Conservation (phyloP, 306 rosid species). For the Rosa multiflora region DNA sequence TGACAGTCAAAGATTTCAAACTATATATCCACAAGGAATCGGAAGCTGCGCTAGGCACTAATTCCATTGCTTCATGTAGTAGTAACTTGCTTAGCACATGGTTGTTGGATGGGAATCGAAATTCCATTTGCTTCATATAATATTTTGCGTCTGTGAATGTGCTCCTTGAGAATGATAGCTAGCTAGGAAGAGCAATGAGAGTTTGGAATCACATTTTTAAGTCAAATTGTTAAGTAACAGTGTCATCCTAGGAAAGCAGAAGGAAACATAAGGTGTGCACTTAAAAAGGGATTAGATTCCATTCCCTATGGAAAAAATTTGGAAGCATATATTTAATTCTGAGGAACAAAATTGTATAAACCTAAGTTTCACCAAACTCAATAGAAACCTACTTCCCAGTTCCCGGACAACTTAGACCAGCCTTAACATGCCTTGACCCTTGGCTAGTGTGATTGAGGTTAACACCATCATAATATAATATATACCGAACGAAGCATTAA, state of each 20-base stretch:
- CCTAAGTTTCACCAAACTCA: constrained; percentile 29
- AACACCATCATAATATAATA: neutral
- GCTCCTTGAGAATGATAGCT: constrained; percentile 6
- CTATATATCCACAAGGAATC: neutral
- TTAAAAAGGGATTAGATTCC: constrained; percentile 24
- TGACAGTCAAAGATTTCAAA: constrained; percentile 12
- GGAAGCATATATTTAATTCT: constrained; percentile 14
- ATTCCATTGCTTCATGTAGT: neutral
- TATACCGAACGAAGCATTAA: neutral
- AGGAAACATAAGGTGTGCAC: constrained; percentile 21
- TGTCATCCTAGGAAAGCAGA: constrained; percentile 20
- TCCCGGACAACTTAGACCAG: constrained; percentile 28
- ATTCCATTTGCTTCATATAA: constrained; percentile 10
- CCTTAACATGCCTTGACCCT: constrained; percentile 27
- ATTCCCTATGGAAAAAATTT: constrained; percentile 19
- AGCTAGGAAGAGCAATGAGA: neutral
- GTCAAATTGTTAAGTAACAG: constrained; percentile 31
- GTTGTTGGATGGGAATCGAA: constrained; percentile 8
- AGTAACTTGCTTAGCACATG: constrained; percentile 1
- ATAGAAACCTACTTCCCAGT: constrained; percentile 30
- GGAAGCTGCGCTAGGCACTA: neutral
- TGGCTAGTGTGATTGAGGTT: neutral
- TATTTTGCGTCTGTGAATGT: neutral
- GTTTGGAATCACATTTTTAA: constrained; percentile 10
- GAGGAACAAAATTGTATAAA: constrained; percentile 32